These are phyloP conservation scores for Dalechampia spathulata DNA, from an alignment of 441 rosid genomes.

Conservation along the genomic window DNA sequence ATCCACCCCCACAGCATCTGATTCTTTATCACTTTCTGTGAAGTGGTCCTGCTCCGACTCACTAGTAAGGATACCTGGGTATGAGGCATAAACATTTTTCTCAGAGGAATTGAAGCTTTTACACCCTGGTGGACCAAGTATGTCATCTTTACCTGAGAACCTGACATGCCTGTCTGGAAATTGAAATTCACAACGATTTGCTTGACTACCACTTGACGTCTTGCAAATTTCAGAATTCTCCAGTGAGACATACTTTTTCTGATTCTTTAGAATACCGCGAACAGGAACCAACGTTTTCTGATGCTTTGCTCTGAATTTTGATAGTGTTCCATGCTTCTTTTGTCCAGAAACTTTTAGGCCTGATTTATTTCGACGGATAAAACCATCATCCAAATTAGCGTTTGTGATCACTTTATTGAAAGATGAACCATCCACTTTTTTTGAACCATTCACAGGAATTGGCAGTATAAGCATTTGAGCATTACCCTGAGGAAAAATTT, in stretches of 20 bases:
- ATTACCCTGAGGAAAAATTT: not conserved
- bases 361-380: not conserved
- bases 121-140: constrained; percentile 1
- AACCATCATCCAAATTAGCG: not conserved
- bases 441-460: not conserved
- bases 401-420: not conserved
- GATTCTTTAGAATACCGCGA: constrained; percentile 1
- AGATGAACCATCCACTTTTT: not conserved
- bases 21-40: not conserved
- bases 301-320: constrained; percentile 1
- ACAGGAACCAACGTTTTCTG: not conserved
- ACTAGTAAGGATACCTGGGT: not conserved
- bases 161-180: constrained; percentile 5
- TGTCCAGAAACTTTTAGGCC: not conserved
- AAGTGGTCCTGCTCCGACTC: not conserved
- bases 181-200: not conserved
- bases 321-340: not conserved
- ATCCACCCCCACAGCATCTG: not conserved
- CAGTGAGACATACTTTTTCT: not conserved
- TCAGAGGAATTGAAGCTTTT: not conserved
- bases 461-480: not conserved
- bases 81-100: not conserved
- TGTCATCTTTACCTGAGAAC: constrained; percentile 7
- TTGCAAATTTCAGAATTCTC: not conserved
- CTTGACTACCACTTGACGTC: not conserved